Evolutionary conservation across 2,329 filamentous ascomycete genomes (phyloP), one percentile per base, ranked within the genome.

Genomic region (Diatrype stigma): DNA sequence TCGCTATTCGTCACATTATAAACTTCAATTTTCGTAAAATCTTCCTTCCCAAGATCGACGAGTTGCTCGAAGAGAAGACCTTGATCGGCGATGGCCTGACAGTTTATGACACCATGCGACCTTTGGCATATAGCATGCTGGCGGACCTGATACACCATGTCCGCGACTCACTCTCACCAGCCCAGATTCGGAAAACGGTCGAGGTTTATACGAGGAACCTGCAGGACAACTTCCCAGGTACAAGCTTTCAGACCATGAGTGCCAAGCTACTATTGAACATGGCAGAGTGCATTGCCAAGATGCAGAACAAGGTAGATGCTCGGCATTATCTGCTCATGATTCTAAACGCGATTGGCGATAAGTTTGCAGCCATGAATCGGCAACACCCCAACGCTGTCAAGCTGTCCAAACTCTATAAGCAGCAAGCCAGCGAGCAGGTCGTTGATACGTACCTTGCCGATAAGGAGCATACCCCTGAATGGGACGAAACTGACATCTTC

Each of bases 231-330:
- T 96, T 96, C 56, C 95, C 94, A 0, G 95, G 95, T 8, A 97
- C 95, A 0, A 99, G 93, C 69, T 99, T 99, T 66, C 95, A 99
- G 70, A 99, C 94, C 0, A 99, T 99, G 94, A 97, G 94, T 62
- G 95, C 94, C 0, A 99, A 97, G 69, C 77, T 99, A 2, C 76
- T 99, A 1, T 77, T 99, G 12, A 99, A 99, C 67, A 95, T 99
- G 90, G 94, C 93, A 0, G 95, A 99, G 63, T 96, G 90, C 67
- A 99, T 99, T 64, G 90, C 92, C 1, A 96, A 93, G 68, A 81
- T 99, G 60, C 87, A 88, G 19, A 90, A 96, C 66, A 99, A 97
- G 73, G 84, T 87, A 42, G 93, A 99, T 67, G 94, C 94, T 22
- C 86, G 95, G 6, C 92, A 97, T 67, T 96, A 96, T 67, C 75